phyloP scores from a whole-genome alignment of 306 rosid species.

The Vigna unguiculata region DNA sequence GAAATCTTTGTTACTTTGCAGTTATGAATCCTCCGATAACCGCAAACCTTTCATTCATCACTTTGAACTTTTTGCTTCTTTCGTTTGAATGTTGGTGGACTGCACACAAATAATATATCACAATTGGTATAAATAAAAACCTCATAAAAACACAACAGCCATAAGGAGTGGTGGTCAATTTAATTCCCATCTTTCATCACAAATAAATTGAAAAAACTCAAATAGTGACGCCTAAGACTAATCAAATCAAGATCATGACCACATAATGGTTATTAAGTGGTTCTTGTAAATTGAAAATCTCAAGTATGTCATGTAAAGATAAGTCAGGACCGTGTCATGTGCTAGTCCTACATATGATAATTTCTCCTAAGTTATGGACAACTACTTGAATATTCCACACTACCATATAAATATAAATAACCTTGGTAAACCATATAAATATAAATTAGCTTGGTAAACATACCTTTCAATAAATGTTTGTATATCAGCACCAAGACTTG shows the following conservation, averaged over 20 bases:
- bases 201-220: too few species aligned
- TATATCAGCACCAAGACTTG: conserved; percentile 53
- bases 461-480: conserved; percentile 32
- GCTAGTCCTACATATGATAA: too few species aligned
- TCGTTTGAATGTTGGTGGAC: conserved; percentile 18
- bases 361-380: too few species aligned
- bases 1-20: not conserved
- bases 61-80: conserved; percentile 34
- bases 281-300: too few species aligned
- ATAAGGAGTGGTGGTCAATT: too few species aligned
- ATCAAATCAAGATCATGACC: too few species aligned
- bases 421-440: not conserved
- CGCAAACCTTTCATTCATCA: not conserved
- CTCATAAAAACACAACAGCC: not conserved
- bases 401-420: not conserved
- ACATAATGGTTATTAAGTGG: too few species aligned
- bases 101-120: conserved; percentile 21
- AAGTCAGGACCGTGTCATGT: too few species aligned
- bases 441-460: conserved; percentile 8
- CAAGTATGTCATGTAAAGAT: too few species aligned
- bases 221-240: too few species aligned
- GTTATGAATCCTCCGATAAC: not conserved
- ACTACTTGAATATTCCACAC: too few species aligned
- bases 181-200: too few species aligned
- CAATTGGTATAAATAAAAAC: not conserved